These are phyloP conservation scores for Candida pini DNA, from an alignment of 805 yeast genomes.

Conservation along the genomic window DNA sequence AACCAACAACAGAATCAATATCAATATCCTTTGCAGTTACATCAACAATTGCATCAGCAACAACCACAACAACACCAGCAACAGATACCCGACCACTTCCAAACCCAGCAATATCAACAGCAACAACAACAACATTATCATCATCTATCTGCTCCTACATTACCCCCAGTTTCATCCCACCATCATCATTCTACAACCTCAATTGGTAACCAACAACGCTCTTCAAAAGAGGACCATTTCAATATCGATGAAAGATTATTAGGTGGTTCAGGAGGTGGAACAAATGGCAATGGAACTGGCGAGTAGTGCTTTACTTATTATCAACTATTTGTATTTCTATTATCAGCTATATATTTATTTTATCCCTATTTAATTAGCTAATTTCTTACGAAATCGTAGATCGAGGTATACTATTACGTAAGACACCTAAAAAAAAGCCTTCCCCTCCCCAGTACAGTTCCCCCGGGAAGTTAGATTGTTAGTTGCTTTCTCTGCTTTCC, in stretches of 20 bases:
- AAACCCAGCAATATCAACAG: slow-evolving; percentile 8
- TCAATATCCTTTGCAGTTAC: slow-evolving; percentile 9
- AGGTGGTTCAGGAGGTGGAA: slow-evolving; percentile 11
- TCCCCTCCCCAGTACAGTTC: no score
- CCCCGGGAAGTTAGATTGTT: no score
- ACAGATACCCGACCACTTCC: no score
- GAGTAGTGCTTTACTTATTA: not conserved
- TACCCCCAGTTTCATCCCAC: slow-evolving; percentile 4
- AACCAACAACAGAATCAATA: slow-evolving; percentile 8
- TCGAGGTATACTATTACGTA: no score
- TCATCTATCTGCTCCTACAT: slow-evolving; percentile 6
- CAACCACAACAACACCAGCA: slow-evolving; percentile 8
- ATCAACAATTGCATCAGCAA: slow-evolving; percentile 8
- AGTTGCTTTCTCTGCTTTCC: no score
- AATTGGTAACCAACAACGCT: slow-evolving; percentile 4
- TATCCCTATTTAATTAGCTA: no score
- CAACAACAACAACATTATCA: slow-evolving; percentile 8
- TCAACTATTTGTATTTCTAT: no score
- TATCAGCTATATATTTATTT: no score
- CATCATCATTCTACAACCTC: slow-evolving; percentile 4
- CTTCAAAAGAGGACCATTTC: slow-evolving; percentile 21
- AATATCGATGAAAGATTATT: slow-evolving; percentile 24
- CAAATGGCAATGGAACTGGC: not conserved
- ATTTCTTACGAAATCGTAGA: no score
- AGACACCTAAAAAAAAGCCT: no score